phyloP scores from a whole-genome alignment of 345 rosid genomes.

The Conringia planisiliqua region DNA sequence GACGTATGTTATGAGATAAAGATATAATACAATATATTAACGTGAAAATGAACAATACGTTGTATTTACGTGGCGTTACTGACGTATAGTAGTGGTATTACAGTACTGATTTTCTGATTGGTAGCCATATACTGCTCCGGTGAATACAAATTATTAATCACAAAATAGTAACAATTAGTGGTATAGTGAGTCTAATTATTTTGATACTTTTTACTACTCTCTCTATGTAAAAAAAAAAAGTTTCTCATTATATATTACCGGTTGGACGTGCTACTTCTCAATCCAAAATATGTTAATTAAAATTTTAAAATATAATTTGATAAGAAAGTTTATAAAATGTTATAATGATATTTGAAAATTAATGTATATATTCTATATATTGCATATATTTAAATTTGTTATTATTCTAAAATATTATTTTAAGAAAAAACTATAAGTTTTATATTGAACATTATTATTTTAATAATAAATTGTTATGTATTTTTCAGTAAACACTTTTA shows the following conservation, averaged over 20 bases:
- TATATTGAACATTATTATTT: not conserved
- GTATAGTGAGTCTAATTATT: not conserved
- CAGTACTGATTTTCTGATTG: not conserved
- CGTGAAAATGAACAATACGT: constrained; percentile 3
- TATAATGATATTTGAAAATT: not conserved
- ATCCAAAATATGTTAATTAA: not conserved
- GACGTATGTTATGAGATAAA: not conserved
- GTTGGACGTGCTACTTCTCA: not conserved
- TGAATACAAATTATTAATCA: not conserved
- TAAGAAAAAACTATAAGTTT: not conserved
- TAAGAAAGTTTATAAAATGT: not conserved
- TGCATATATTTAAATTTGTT: not conserved
- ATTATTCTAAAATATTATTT: not conserved
- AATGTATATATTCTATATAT: not conserved
- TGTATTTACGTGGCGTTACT: constrained; percentile 15
- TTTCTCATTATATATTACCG: no score
- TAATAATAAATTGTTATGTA: not conserved
- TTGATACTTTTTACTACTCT: not conserved
- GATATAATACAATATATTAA: not conserved
- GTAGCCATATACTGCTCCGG: no score
- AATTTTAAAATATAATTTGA: not conserved
- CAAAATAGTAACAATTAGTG: not conserved
- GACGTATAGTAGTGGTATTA: not conserved
- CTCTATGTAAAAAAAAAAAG: not conserved
- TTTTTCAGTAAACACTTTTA: not conserved